Evolutionary conservation across 768 basidiomycete species (phyloP), one percentile per base, ranked within the genome.

Genomic region (Boletus vinaceobasis): DNA sequence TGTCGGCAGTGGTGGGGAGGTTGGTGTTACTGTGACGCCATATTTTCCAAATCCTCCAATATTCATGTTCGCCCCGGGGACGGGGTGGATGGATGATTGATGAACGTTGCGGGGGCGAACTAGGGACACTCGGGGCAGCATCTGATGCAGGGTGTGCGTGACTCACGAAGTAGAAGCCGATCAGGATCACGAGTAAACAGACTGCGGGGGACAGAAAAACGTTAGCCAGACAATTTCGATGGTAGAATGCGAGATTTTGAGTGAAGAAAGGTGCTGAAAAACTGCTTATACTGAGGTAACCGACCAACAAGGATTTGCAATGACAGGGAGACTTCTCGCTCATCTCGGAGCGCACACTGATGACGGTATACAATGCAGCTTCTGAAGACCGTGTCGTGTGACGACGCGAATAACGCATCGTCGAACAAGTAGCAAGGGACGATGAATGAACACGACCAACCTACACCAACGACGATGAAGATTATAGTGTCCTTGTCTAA

Each of bases 101-200:
- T 7, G 53, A 39, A 38, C 47, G 36, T 53, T 42, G 44, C 11
- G 44, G 14, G 26, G 48, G 48, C 19, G 37, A 33, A 43, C 38
- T 17, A n/a, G 48, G n/a, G 44, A 27, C 29, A 10, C 33, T 49
- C 17, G 53, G 43, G 26, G 56, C 27, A 36, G 56, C 26, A 11
- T 47, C 46, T 43, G 38, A 19, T 33, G 46, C 50, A 6, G 26
- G 53, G 43, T 48, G 60, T 29, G 38, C 52, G 39, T 59, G 61
- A 43, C 60, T 60, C 48, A 70, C 69, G 48, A 62, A 38, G 50
- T 58, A 67, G 59, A 70, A 70, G 19, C 69, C 69, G 23, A 60
- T 44, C 48, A 70, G 38, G 29, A 70, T 59, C 14, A 60, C 36
- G 26, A 61, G 23, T 17, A 70, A 56, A 38, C 65, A 67, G 11